phyloP scores from a whole-genome alignment of 768 basidiomycete species.

The Pleurotus salmoneostramineus region DNA sequence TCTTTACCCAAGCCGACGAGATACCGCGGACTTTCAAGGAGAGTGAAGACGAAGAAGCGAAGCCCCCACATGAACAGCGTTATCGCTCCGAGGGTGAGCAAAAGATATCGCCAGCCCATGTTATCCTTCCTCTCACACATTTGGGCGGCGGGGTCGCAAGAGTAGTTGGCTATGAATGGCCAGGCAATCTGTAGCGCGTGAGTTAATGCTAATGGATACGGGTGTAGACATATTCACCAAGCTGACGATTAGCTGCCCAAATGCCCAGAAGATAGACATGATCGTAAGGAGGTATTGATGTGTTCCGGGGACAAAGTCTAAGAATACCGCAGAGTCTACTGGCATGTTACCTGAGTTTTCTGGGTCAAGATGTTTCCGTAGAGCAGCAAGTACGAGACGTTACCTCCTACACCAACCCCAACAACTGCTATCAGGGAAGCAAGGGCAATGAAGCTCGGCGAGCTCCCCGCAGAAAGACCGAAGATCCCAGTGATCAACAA shows the following conservation, averaged over 20 bases:
- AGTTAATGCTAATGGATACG: not conserved
- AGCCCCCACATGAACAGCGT: conserved; percentile 61
- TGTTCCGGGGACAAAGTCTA: conserved; percentile 66
- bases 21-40: conserved; percentile 69
- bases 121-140: conserved; percentile 48
- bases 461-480: conserved; percentile 57
- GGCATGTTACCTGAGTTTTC: conserved; percentile 32
- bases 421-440: conserved; percentile 51
- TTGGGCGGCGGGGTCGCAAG: conserved; percentile 36
- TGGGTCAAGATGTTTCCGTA: not conserved
- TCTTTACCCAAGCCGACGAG: conserved; percentile 67
- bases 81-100: conserved; percentile 65
- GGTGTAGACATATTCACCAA: conserved; percentile 26
- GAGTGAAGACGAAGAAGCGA: conserved; percentile 61
- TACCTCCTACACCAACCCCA: conserved; percentile 68
- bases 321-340: conserved; percentile 72
- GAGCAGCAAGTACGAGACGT: not conserved
- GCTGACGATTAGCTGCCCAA: conserved; percentile 63
- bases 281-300: conserved; percentile 75
- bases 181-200: conserved; percentile 49
- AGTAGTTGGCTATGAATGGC: conserved; percentile 65
- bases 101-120: conserved; percentile 72
- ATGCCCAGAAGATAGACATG: conserved; percentile 76
- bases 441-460: conserved; percentile 47
- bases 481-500: conserved; percentile 65